A percentile compares a stretch with the other conserved stretches of the same genome.
Evolutionary conservation across 164 flowering plant species (phyloP).

Genomic region (Annona cherimola): DNA sequence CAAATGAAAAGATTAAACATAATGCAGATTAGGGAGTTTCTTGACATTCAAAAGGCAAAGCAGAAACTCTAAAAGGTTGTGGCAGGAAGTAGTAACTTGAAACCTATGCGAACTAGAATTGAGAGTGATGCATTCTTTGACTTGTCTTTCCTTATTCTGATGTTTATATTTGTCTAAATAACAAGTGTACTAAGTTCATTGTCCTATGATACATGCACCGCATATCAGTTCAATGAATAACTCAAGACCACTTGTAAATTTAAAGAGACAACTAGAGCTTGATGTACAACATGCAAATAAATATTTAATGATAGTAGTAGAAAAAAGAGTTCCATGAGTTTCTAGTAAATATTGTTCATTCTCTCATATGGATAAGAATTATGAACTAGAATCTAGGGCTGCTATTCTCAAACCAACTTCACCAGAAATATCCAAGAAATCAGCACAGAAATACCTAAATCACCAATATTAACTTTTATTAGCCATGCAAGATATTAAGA

Average conservation of each 20-base stretch:
- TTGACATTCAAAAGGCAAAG: too few species aligned
- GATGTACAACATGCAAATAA: background rate
- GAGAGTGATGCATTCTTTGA: background rate
- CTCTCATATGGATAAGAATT: background rate
- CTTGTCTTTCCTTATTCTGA: background rate
- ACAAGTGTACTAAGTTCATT: too few species aligned
- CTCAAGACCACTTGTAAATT: background rate
- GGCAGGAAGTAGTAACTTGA: too few species aligned
- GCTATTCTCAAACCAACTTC: background rate
- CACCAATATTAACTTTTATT: background rate
- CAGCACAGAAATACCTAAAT: background rate
- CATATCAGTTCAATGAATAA: background rate
- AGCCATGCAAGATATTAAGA: background rate
- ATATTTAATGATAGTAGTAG: background rate
- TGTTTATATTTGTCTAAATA: too few species aligned
- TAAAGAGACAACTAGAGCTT: background rate
- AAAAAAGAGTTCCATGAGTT: background rate
- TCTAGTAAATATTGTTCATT: background rate
- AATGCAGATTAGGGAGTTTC: too few species aligned
- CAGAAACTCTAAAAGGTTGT: too few species aligned
- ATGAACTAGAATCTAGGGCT: background rate
- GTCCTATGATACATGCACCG: background rate
- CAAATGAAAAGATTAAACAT: too few species aligned
- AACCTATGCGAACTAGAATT: background rate
- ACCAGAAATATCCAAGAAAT: background rate